These are phyloP conservation scores for Nothophoma quercina DNA, from an alignment of 2,329 filamentous ascomycete species.

Conservation along the genomic window DNA sequence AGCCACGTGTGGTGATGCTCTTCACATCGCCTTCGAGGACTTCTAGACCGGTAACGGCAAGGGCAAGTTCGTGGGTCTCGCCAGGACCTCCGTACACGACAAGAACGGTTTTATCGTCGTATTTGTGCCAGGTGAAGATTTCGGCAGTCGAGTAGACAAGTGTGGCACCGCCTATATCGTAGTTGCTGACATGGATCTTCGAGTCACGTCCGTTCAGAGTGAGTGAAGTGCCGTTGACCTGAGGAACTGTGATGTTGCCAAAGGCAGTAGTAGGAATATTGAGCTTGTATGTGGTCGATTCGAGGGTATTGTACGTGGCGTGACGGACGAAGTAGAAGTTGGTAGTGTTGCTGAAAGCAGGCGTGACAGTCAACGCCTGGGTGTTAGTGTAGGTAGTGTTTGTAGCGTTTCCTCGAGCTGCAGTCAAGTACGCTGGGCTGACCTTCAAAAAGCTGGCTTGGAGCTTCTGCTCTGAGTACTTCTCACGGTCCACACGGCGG, in stretches of 20 bases:
- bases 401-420: conserved; percentile 39
- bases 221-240: conserved; percentile 62
- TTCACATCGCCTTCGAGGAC: conserved; percentile 53
- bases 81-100: conserved; percentile 69
- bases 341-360: conserved; percentile 63
- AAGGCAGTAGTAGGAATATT: conserved; percentile 67
- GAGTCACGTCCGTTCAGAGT: conserved; percentile 70
- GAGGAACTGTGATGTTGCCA: conserved; percentile 63
- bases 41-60: conserved; percentile 50
- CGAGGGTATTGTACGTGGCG: conserved; percentile 66
- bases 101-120: conserved; percentile 65
- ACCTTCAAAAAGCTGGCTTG: conserved; percentile 77
- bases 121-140: conserved; percentile 72
- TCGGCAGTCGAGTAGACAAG: conserved; percentile 75
- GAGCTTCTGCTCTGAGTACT: conserved; percentile 81
- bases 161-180: conserved; percentile 65
- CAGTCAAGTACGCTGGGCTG: conserved; percentile 72
- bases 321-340: conserved; percentile 74
- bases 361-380: conserved; percentile 65
- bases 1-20: conserved; percentile 51
- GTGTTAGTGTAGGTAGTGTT: conserved; percentile 49
- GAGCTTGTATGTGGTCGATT: conserved; percentile 68
- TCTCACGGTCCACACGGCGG: conserved; percentile 72
- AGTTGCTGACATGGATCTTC: conserved; percentile 72
- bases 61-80: conserved; percentile 69